Evolutionary conservation across 495 filamentous ascomycete species (phyloP).

Genomic region (Penicillium cataractarum): DNA sequence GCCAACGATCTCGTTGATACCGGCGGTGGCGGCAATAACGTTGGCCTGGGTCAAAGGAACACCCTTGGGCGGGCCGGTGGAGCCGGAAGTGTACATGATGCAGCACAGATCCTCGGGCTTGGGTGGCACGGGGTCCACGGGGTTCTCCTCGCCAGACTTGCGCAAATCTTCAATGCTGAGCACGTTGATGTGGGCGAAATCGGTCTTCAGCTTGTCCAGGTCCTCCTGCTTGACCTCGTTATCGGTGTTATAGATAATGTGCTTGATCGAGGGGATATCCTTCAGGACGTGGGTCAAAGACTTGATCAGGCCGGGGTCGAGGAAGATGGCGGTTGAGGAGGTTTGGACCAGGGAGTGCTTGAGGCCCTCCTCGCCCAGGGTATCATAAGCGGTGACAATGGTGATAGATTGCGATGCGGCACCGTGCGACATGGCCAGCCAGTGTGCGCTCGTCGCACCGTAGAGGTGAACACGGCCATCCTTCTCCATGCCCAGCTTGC

Average conservation of each 20-base stretch:
- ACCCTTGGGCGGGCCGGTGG: conserved; percentile 96
- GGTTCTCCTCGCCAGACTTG: conserved; percentile 82
- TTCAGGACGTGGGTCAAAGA: conserved; percentile 81
- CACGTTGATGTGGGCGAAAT: conserved; percentile 70
- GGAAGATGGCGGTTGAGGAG: conserved; percentile 83
- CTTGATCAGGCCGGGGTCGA: conserved; percentile 80
- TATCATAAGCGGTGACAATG: conserved; percentile 98
- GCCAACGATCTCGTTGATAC: conserved; percentile 84
- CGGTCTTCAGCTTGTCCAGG: conserved; percentile 76
- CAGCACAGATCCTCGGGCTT: conserved; percentile 87
- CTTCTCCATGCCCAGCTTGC: conserved; percentile 77
- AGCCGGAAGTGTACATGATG: conserved; percentile 99
- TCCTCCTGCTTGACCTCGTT: conserved; percentile 74
- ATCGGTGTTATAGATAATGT: conserved; percentile 88
- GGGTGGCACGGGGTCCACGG: conserved; percentile 79
- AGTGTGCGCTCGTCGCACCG: conserved; percentile 83
- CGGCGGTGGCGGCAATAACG: conserved; percentile 88
- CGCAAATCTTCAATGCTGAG: conserved; percentile 83
- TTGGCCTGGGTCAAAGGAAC: conserved; percentile 88
- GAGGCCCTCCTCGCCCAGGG: conserved; percentile 90
- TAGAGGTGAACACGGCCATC: conserved; percentile 82
- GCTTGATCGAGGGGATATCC: conserved; percentile 75
- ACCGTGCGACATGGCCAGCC: conserved; percentile 75
- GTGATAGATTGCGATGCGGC: conserved; percentile 89
- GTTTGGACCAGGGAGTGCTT: conserved; percentile 91